Conservation (phyloP, 305 asterid genomes). For the Ajuga reptans region DNA sequence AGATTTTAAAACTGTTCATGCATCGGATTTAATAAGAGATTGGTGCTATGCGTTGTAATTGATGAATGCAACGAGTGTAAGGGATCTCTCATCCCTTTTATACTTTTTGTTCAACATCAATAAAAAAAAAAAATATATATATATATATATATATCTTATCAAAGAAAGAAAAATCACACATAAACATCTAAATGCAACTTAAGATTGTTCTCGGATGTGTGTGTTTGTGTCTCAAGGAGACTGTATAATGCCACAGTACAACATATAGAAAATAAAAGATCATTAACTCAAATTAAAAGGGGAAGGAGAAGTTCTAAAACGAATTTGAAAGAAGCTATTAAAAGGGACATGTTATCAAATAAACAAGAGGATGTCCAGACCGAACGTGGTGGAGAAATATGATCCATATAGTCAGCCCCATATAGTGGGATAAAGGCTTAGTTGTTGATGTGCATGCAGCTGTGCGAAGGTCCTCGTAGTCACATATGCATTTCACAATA, state of each 20-base stretch:
- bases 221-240: background rate
- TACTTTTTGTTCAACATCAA: too few relatives aligned
- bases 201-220: background rate
- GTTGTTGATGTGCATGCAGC: background rate
- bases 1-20: too few relatives aligned
- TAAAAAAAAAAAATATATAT: too few relatives aligned
- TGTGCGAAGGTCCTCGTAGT: background rate
- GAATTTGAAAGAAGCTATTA: background rate
- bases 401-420: background rate
- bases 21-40: too few relatives aligned
- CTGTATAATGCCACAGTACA: background rate
- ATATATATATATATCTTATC: too few relatives aligned
- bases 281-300: background rate
- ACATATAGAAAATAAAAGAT: background rate
- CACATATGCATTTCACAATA: background rate
- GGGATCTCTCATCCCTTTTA: too few relatives aligned
- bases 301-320: background rate
- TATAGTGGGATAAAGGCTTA: background rate
- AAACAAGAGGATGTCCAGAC: background rate
- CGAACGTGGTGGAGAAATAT: background rate
- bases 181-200: background rate
- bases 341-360: background rate
- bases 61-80: too few relatives aligned
- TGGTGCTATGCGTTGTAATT: too few relatives aligned
- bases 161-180: too few relatives aligned